These are phyloP conservation scores for Alternaria sp. DNA, from an alignment of 2,329 filamentous ascomycete species.

Conservation along the genomic window DNA sequence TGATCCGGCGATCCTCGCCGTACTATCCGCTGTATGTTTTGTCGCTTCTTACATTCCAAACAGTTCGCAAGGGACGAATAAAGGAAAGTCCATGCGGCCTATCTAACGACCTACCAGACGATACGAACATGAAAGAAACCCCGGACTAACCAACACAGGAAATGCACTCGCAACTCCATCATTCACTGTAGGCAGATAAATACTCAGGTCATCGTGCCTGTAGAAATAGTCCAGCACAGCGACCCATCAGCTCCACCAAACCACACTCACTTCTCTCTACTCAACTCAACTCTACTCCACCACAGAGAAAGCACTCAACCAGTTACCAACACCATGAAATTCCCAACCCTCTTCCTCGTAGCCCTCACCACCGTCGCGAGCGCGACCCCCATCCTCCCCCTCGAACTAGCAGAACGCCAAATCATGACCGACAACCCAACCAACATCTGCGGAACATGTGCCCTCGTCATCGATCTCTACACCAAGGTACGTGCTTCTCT, in stretches of 20 bases:
- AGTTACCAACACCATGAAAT: not conserved
- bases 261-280: not conserved
- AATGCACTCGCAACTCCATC: not conserved
- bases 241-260: not conserved
- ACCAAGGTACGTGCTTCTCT: no score
- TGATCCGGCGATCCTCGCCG: no score
- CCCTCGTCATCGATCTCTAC: not conserved
- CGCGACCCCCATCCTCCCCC: not conserved
- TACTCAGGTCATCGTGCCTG: not conserved
- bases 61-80: not conserved
- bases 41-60: not conserved
- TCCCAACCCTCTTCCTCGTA: not conserved
- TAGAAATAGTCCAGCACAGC: not conserved
- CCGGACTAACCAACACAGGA: not conserved
- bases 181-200: not conserved
- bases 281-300: not conserved
- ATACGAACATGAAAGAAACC: not conserved
- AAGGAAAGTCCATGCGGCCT: not conserved
- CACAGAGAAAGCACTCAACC: not conserved
- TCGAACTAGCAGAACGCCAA: not conserved
- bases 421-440: not conserved
- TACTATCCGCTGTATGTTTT: not conserved
- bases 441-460: not conserved
- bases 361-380: not conserved
- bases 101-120: not conserved